These are phyloP conservation scores for Hordeum marinum DNA, from an alignment of 176 grass and related monocot genomes.

Conservation along the genomic window DNA sequence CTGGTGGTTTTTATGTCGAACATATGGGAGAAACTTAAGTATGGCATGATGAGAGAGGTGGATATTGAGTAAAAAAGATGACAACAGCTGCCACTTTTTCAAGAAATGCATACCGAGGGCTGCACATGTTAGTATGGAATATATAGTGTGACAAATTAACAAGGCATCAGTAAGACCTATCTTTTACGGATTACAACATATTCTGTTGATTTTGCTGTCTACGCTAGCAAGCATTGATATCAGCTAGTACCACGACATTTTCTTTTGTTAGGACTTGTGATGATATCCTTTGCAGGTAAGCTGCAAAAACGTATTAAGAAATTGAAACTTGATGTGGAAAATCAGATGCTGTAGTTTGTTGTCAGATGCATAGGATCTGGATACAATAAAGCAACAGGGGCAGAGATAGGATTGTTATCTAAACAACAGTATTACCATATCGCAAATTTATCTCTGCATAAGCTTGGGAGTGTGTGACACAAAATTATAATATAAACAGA, in stretches of 20 bases:
- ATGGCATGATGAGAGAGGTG: not conserved
- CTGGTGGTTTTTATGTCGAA: not conserved
- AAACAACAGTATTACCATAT: not conserved
- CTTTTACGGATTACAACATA: not conserved
- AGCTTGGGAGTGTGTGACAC: not conserved
- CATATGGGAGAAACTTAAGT: not conserved
- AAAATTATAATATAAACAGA: not conserved
- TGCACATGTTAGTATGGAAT: not conserved
- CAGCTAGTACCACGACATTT: not conserved
- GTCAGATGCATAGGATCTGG: not conserved
- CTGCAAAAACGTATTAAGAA: conserved; percentile 6
- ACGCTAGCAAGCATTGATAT: not conserved
- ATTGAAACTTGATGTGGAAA: not conserved
- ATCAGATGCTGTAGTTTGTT: not conserved
- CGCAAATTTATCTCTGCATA: not conserved
- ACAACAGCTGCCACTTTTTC: not conserved
- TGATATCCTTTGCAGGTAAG: conserved; percentile 1
- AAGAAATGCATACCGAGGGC: not conserved
- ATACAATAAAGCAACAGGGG: conserved; percentile 3
- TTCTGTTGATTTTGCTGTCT: not conserved
- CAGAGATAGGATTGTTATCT: not conserved
- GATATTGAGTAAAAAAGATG: not conserved
- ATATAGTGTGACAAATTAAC: not conserved
- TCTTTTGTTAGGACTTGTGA: not conserved
- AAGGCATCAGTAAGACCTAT: not conserved